These are phyloP conservation scores for Ogataea methylovora DNA, from an alignment of 805 yeast species.

Conservation along the genomic window DNA sequence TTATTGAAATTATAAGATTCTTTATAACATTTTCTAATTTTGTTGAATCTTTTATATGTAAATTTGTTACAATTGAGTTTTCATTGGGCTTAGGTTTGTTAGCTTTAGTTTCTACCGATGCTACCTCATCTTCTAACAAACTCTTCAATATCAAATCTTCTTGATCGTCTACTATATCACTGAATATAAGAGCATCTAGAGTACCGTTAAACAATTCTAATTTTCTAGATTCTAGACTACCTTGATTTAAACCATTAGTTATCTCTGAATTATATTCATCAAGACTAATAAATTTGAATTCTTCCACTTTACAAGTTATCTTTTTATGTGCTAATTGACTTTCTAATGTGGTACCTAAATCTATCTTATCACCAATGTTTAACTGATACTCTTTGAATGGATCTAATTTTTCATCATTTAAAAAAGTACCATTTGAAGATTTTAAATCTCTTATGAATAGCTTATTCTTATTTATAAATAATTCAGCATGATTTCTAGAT, in stretches of 20 bases:
- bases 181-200: slow-evolving; percentile 28
- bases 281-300: slow-evolving; percentile 51
- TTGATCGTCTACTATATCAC: slow-evolving; percentile 27
- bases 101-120: slow-evolving; percentile 36
- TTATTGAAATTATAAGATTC: slow-evolving; percentile 45
- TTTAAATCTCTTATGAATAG: slow-evolving; percentile 80
- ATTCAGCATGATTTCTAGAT: slow-evolving; percentile 88
- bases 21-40: slow-evolving; percentile 49
- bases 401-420: slow-evolving; percentile 67
- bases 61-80: slow-evolving; percentile 26
- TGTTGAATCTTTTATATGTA: slow-evolving; percentile 50
- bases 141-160: slow-evolving; percentile 20
- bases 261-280: slow-evolving; percentile 18
- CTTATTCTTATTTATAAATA: slow-evolving; percentile 56
- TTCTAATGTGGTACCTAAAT: slow-evolving; percentile 87
- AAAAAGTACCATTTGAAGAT: slow-evolving; percentile 90
- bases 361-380: slow-evolving; percentile 78
- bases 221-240: slow-evolving; percentile 17
- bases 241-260: slow-evolving; percentile 17
- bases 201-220: slow-evolving; percentile 26
- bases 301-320: slow-evolving; percentile 77
- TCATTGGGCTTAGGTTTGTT: not conserved
- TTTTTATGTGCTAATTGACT: slow-evolving; percentile 66
- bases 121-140: slow-evolving; percentile 11
- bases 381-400: slow-evolving; percentile 58